Conservation (phyloP, 768 basidiomycete species). For the Boletus tomentosulus region DNA sequence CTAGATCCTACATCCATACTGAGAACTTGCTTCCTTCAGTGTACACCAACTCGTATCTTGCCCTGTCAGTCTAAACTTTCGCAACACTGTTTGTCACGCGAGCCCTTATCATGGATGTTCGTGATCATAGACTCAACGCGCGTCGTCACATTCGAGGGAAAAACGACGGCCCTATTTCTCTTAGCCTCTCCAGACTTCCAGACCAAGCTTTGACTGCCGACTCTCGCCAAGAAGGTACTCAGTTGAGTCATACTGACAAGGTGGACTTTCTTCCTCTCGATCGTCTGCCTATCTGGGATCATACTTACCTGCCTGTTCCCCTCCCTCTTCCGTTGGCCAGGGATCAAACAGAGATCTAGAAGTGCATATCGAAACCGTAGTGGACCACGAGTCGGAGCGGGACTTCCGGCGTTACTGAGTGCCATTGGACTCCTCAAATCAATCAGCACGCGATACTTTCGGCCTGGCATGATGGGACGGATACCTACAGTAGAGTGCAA, state of each 20-base stretch:
- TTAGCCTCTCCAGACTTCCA: conserved; percentile 40
- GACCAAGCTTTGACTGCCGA: neutral
- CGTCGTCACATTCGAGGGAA: conserved; percentile 34
- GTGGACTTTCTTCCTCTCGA: neutral
- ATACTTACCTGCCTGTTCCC: neutral
- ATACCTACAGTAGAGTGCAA: too few relatives aligned
- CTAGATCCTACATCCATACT: neutral
- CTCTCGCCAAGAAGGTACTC: neutral
- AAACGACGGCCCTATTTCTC: conserved; percentile 33
- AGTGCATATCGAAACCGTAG: conserved; percentile 11
- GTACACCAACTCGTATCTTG: conserved; percentile 53
- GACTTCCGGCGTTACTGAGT: neutral
- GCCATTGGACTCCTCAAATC: neutral
- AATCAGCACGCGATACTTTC: too few relatives aligned
- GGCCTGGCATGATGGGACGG: too few relatives aligned
- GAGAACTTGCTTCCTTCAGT: conserved; percentile 30
- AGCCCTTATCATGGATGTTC: neutral
- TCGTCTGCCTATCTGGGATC: neutral
- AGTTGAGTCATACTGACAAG: conserved; percentile 1
- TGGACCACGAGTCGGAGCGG: conserved; percentile 8
- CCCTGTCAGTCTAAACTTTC: conserved; percentile 28
- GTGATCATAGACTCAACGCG: conserved; percentile 39
- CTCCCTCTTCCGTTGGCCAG: neutral
- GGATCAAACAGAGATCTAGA: neutral
- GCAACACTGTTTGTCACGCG: neutral